Conservation (phyloP, 2,329 filamentous ascomycete genomes). For the Venturia nashicola region DNA sequence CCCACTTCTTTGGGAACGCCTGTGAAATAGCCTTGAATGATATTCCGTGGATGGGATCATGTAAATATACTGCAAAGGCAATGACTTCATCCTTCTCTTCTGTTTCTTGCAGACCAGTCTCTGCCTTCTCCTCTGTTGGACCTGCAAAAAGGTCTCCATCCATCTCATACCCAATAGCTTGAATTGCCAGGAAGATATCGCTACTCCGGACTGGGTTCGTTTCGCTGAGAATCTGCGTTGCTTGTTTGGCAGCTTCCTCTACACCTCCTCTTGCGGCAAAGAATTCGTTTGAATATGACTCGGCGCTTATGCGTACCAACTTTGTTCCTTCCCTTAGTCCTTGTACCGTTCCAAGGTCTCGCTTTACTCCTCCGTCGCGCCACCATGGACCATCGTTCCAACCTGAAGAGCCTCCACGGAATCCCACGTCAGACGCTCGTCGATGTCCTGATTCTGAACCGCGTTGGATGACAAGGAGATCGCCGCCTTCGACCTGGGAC, state of each 20-base stretch:
- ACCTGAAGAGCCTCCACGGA: constrained; percentile 35
- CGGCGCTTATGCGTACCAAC: constrained; percentile 77
- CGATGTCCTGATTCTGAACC: constrained; percentile 72
- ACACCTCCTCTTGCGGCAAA: constrained; percentile 68
- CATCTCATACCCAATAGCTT: constrained; percentile 60
- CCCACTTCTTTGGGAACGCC: constrained; percentile 71
- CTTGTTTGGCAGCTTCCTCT: constrained; percentile 66
- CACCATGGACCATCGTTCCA: constrained; percentile 98
- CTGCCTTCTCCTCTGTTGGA: constrained; percentile 37
- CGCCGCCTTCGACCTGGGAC: constrained; percentile 97
- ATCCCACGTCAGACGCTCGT: constrained; percentile 48
- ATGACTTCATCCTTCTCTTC: constrained; percentile 54
- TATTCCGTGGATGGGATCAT: constrained; percentile 86
- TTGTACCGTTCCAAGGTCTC: constrained; percentile 68
- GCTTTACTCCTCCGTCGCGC: constrained; percentile 56
- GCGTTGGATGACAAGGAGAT: constrained; percentile 85
- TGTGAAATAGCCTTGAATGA: constrained; percentile 77
- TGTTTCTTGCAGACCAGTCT: constrained; percentile 38
- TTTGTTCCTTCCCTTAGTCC: constrained; percentile 82
- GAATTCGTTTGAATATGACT: constrained; percentile 77
- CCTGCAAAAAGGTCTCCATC: constrained; percentile 57
- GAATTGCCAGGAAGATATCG: constrained; percentile 91
- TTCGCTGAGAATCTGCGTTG: constrained; percentile 67
- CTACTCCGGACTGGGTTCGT: constrained; percentile 83
- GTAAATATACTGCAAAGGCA: constrained; percentile 64